Conservation (phyloP, 495 filamentous ascomycete species). For the Penicillium macrosclerotiorum region DNA sequence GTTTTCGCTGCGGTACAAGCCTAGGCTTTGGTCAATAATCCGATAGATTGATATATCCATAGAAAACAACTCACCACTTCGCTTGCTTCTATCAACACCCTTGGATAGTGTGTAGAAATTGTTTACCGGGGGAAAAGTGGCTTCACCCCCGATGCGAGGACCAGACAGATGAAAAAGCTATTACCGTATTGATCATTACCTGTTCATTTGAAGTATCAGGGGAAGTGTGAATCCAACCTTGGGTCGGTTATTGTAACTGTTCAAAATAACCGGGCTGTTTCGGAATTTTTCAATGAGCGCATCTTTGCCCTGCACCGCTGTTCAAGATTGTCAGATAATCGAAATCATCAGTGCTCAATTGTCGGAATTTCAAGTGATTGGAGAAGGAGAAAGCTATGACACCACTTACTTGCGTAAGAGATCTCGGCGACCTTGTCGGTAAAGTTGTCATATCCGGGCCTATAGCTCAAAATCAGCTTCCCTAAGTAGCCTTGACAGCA, state of each 20-base stretch:
- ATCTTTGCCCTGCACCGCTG: constrained; percentile 88
- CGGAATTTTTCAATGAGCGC: constrained; percentile 91
- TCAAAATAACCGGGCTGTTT: constrained; percentile 92
- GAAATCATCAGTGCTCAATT: constrained; percentile 6
- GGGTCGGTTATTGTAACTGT: constrained; percentile 75
- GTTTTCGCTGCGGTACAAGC: neutral
- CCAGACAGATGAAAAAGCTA: constrained; percentile 46
- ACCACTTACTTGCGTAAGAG: constrained; percentile 87
- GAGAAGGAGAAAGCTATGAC: neutral
- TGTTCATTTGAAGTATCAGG: neutral
- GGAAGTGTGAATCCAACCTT: constrained; percentile 54
- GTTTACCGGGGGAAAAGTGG: constrained; percentile 16
- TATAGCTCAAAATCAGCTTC: constrained; percentile 17
- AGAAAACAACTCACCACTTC: constrained; percentile 1
- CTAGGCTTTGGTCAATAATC: neutral
- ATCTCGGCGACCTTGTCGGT: constrained; percentile 80
- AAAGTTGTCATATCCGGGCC: constrained; percentile 72
- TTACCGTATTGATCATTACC: constrained; percentile 6
- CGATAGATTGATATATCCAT: neutral
- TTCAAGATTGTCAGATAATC: constrained; percentile 16
- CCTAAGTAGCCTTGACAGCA: no score
- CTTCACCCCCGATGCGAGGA: constrained; percentile 11
- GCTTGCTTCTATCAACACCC: constrained; percentile 10
- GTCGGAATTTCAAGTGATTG: no score
- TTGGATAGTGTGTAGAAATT: constrained; percentile 15